Evolutionary conservation across 2,329 filamentous ascomycete species (phyloP).

Genomic region (Pestalotiopsis sp.): DNA sequence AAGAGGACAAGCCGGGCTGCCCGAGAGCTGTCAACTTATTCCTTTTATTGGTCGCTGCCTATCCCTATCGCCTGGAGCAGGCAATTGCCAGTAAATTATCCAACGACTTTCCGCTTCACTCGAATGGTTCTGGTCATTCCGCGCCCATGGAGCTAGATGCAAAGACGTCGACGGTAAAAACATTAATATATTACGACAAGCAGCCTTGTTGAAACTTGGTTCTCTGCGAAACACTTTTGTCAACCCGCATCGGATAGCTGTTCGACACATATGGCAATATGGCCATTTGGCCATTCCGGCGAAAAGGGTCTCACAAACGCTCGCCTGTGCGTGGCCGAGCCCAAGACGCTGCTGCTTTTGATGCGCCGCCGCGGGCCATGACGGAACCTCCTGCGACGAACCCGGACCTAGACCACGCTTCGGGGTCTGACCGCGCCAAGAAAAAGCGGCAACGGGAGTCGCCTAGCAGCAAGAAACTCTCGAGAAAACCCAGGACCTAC

Average conservation of each 20-base stretch:
- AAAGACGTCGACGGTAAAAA: slow-evolving; percentile 24
- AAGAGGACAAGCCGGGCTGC: not conserved
- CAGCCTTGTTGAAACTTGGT: slow-evolving; percentile 19
- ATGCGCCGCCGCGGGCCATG: slow-evolving; percentile 24
- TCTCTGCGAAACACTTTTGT: not conserved
- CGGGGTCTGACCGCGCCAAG: not conserved
- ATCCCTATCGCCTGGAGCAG: not conserved
- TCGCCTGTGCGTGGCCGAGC: slow-evolving; percentile 48
- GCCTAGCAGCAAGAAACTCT: slow-evolving; percentile 38
- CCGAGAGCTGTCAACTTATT: not conserved
- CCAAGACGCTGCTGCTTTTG: slow-evolving; percentile 35
- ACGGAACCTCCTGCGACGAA: slow-evolving; percentile 25
- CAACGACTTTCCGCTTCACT: not conserved
- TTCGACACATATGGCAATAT: slow-evolving; percentile 44
- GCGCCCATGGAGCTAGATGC: slow-evolving; percentile 36
- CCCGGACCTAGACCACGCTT: not conserved
- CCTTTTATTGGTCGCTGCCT: not conserved
- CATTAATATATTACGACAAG: slow-evolving; percentile 26
- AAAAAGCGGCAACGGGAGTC: slow-evolving; percentile 13
- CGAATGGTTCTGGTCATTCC: slow-evolving; percentile 16
- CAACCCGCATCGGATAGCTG: not conserved
- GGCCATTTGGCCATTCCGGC: slow-evolving; percentile 84
- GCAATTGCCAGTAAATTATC: not conserved
- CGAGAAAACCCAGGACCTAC: slow-evolving; percentile 33
- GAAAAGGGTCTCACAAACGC: slow-evolving; percentile 69